Base-by-base conservation (phyloP, 306 rosid species). In the Pyrus communis region DNA sequence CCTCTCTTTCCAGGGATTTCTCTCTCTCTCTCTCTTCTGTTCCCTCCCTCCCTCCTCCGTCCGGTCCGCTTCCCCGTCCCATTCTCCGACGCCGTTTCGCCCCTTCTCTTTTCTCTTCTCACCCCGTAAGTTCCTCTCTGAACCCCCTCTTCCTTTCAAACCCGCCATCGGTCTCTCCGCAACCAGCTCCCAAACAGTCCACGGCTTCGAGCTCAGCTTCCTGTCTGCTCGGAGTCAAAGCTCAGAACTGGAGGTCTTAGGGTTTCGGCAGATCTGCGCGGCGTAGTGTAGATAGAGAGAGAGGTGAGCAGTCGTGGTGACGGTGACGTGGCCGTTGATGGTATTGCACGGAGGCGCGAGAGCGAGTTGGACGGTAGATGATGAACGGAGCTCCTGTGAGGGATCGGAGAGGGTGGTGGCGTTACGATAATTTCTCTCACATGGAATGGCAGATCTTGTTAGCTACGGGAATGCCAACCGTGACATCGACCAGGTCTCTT, bases 371-470 rank as follows among this genome's bases (percentile, higher is more conserved):
- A 28, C 45, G 46, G 82, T 86, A 78, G 90, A 96, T 86, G 91
- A 95, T 89, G 97, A 92, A 85, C 96, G 93, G 97, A 79, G 89
- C 93, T 86, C 96, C 86, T 79, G 76, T 80, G 55, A 85, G 87
- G 72, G 96, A 92, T 91, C 90, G 85, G 87, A 90, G 84, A 87
- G 91, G 98, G 93, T 85, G 99, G 98, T 86, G 99, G 91, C 76
- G 87, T 82, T 87, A 86, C 71, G 87, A 89, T 79, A 76, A 88
- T 74, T 77, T 86, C 80, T 79, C 81, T 86, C 91, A 84, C 97
- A 87, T 96, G 95, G 98, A 92, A 92, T 96, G 97, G 97, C 97
- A 91, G 98, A 92, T 96, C 99, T 91, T 92, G 95, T 74, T 87
- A 88, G 86, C 93, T 87, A 79, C 86, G 91, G 92, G 84, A 96